Base-by-base conservation (phyloP, 1,139 yeast genomes). In the Pichia sp. region DNA sequence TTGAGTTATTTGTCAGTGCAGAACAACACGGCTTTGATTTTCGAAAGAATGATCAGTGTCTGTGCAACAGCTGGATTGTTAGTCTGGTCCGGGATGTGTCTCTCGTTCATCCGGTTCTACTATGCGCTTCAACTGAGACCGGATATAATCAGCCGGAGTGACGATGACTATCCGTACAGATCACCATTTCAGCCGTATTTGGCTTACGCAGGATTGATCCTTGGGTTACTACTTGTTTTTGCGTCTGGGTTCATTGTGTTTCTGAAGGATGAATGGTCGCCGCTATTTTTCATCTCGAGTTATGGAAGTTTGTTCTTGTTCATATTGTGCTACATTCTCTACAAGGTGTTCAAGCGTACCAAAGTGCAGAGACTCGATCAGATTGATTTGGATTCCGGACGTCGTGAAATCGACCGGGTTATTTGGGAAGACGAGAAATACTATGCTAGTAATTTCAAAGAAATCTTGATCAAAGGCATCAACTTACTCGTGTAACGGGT, bases 41-140 rank as follows among this genome's bases (percentile, higher is more conserved):
- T 86, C 56, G 83, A 79, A 55, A 76, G 82, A 59, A 69, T 86
- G 49, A 76, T 85, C 10, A 75, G 79, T 55, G 70, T 85, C 34
- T 80, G 84, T 50, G 80, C 90, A 0, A 77, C 89, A 1, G 76
- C 91, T 0, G 88, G 89, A 1, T 75, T 86, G 46, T 65, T 87
- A 31, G 86, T 84, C 44, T 88, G 96, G 96, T 78, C 83, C 48
- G 87, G 91, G 5, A 84, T 88, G 85, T 82, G 89, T 56, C 64
- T 86, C 17, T 76, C 93, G 2, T 88, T 76, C 59, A 67, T 86
- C 30, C 67, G 96, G 46, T 88, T 86, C 58, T 83, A 76, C 63
- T 75, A 76, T 56, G 96, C 91, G 0, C 67, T 88, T 51, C 72
- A 79, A 55, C 65, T 76, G 45, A 68, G 94, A 45, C 86, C 86